Conservation (phyloP, 768 basidiomycete genomes). For the Udeniomyces megalosporus region DNA sequence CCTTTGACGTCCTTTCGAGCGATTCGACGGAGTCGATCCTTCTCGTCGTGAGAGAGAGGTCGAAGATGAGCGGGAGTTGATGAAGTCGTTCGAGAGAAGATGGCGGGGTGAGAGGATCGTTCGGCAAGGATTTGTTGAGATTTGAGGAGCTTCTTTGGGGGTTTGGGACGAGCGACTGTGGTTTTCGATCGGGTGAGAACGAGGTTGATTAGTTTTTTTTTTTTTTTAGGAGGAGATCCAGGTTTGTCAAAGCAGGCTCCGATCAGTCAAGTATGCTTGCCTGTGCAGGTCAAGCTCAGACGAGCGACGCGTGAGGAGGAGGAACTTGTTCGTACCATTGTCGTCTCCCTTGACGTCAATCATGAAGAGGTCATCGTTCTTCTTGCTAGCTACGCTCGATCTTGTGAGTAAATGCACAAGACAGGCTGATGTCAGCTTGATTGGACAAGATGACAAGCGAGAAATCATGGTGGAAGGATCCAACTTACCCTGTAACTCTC, state of each 20-base stretch:
- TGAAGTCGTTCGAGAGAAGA: slow-evolving; percentile 43
- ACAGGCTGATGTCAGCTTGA: too few relatives aligned
- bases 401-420: background rate
- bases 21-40: slow-evolving; percentile 57
- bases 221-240: too few relatives aligned
- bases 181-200: background rate
- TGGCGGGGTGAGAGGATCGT: slow-evolving; percentile 74
- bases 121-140: slow-evolving; percentile 47
- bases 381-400: slow-evolving; percentile 27
- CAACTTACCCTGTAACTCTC: slow-evolving; percentile 26
- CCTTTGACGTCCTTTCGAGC: slow-evolving; percentile 54
- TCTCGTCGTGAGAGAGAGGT: slow-evolving; percentile 46
- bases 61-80: slow-evolving; percentile 18
- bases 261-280: too few relatives aligned
- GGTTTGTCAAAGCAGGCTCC: too few relatives aligned
- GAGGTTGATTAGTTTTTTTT: background rate
- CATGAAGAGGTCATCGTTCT: slow-evolving; percentile 58
- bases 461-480: background rate
- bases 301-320: background rate
- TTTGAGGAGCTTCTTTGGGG: slow-evolving; percentile 23
- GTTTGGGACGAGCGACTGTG: background rate
- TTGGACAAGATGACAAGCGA: too few relatives aligned
- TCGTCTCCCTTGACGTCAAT: slow-evolving; percentile 69
- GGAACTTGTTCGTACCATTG: slow-evolving; percentile 36
- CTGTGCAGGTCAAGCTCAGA: background rate